Base-by-base conservation (phyloP, 371 early-diverging fungal species). In the Saksenaea vasiformis region DNA sequence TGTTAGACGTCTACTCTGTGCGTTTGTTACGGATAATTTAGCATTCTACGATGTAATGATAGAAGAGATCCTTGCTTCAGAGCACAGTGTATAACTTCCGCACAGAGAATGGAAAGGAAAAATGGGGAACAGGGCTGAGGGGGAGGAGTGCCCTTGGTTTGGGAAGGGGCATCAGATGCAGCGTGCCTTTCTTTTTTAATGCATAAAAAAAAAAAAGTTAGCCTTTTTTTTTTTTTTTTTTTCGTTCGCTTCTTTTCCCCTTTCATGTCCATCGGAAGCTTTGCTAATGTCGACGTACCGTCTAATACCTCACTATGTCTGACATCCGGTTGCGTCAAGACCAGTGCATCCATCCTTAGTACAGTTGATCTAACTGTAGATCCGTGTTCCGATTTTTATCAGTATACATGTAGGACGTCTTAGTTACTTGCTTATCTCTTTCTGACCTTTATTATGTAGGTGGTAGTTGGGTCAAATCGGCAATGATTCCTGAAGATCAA, bases 401-500 rank as follows among this genome's bases (percentile, higher is more conserved):
- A 76, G 58, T 87, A 76, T 61, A 61, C 82, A 4, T 87, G 87
- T 87, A 82, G 62, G 58, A 3, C 5, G 31, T 31, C 34, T 26
- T 51, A 51, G 15, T 28, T 36, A 13, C 26, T 47, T 28, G 8
- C 36, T 55, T 13, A 14, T 36, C 38, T 27, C 10, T 15, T 35
- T 14, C 15, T 62, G 17, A 24, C 55, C 41, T 9, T 57, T 31
- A 15, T 35, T 47, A 4, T 36, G 11, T 55, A 85, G 85, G 87
- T 61, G 84, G 85, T 24, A 73, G 68, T 36, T 87, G 85, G 76
- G 58, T 69, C 27, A 62, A 72, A 53, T 44, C 63, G 0, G 56
- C 77, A 13, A 65, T 71, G 14, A 80, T 87, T 24, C 86, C 87
- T 0, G 76, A 73, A 13, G 77, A 83, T 53, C 69, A 84, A 56